Evolutionary conservation across 106 monocot genomes (phyloP), one percentile per base, ranked within the genome.

Genomic region (Dendrobium chrysotoxum): DNA sequence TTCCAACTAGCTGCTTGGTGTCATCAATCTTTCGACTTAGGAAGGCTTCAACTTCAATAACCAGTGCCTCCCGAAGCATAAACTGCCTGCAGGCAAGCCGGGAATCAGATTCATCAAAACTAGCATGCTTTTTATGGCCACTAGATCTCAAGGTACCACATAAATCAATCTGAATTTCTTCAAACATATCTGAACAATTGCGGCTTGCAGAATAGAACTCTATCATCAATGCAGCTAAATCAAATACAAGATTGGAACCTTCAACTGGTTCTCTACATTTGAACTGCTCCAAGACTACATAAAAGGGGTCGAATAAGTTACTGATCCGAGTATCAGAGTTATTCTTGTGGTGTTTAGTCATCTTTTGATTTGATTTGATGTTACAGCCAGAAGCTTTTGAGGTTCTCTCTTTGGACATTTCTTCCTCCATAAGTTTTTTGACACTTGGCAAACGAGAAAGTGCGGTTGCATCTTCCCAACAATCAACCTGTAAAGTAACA

Each of bases 381-480:
- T 20, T 76, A 23, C 58, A 53, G 57, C 10, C 25, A 20, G 76
- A 47, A 42, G 71, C 28, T 45, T 78, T 81, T 38, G 81, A 25
- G 45, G 28, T 25, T 76, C 77, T 78, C 26, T 75, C 78, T 78
- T 12, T 78, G 16, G 89, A 82, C 86, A 91, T 89, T 83, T 89
- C 89, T 82, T 88, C 85, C 71, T 90, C 90, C 77, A 90, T 90
- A n/a, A 84, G 88, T 73, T 58, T 64, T 83, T 93, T 88, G n/a
- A 88, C 80, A 55, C 82, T 96, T 74, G 86, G 30, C 23, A 79
- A 76, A 55, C 79, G 70, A 28, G 66, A 80, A 58, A 57, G 58
- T 50, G 38, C 46, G 17, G 21, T 7, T 70, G 66, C 71, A 40
- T 20, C 26, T 87, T 40, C 80, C 28, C 38, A 57, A 55, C 61